Percentiles rank a stretch among this genome's conserved stretches.
phyloP scores from a whole-genome alignment of 2,329 filamentous ascomycete genomes.

The Colletotrichum sansevieriae region DNA sequence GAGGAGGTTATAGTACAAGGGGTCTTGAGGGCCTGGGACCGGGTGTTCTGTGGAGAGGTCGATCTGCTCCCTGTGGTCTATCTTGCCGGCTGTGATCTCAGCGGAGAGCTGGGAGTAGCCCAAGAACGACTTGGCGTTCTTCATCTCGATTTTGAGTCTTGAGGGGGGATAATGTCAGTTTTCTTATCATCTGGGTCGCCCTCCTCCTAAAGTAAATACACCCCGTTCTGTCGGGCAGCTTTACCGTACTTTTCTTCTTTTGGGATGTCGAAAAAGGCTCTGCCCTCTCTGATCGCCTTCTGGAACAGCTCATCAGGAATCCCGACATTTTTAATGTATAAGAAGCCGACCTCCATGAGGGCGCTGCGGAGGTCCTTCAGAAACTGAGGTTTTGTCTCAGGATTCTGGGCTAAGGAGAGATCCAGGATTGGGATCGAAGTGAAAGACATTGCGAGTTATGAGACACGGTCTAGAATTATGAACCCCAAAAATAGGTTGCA shows the following conservation, averaged over 20 bases:
- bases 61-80: constrained; percentile 88
- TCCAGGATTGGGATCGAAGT: constrained; percentile 83
- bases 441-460: constrained; percentile 71
- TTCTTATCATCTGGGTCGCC: background rate
- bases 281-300: constrained; percentile 76
- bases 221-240: constrained; percentile 4
- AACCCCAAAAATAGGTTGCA: background rate
- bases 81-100: constrained; percentile 79
- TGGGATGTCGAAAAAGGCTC: constrained; percentile 82
- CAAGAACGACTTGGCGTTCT: constrained; percentile 78
- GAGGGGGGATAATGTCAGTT: constrained; percentile 12
- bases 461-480: background rate
- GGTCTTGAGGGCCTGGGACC: constrained; percentile 71
- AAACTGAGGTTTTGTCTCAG: constrained; percentile 78
- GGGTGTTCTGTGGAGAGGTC: constrained; percentile 86
- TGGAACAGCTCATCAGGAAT: constrained; percentile 75
- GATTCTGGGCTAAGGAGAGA: constrained; percentile 73
- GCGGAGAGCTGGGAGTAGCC: constrained; percentile 76
- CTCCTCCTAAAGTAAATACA: background rate
- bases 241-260: constrained; percentile 75
- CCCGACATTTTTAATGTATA: constrained; percentile 86
- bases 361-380: constrained; percentile 79
- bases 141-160: constrained; percentile 78
- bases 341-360: constrained; percentile 87
- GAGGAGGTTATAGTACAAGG: constrained; percentile 80